A percentile compares a stretch with the other conserved stretches of the same genome.
Conservation (phyloP, 352 stramenopile species). For the Pythium monospermum region DNA sequence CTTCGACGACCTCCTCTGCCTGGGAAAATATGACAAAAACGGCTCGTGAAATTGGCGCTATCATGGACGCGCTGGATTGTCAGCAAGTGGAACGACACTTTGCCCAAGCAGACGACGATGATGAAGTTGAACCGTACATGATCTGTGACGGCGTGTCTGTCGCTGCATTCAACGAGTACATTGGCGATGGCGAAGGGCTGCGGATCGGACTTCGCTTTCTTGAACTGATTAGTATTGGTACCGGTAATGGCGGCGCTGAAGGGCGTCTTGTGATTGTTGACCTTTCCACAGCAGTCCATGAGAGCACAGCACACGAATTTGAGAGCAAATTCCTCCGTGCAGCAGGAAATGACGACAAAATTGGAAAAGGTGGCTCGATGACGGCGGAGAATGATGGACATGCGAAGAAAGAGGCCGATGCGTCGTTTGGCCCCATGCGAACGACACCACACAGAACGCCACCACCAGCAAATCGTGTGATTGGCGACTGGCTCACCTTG, state of each 20-base stretch:
- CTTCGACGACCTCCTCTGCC: too few relatives aligned
- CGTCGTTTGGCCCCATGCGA: slow-evolving; percentile 12
- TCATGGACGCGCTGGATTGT: too few relatives aligned
- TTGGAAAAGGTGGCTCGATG: slow-evolving; percentile 12
- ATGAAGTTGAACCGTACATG: too few relatives aligned
- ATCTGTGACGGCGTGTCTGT: slow-evolving; percentile 5
- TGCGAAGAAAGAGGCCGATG: slow-evolving; percentile 24
- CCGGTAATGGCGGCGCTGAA: too few relatives aligned
- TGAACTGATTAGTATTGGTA: too few relatives aligned
- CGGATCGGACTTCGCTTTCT: slow-evolving; percentile 4
- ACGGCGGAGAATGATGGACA: slow-evolving; percentile 3
- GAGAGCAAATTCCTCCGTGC: slow-evolving; percentile 4
- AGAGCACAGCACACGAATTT: slow-evolving; percentile 12
- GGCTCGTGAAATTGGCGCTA: too few relatives aligned
- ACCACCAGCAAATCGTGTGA: background rate
- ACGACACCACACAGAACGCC: slow-evolving; percentile 5
- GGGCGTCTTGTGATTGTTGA: slow-evolving; percentile 16
- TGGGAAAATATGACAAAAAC: too few relatives aligned
- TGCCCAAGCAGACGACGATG: too few relatives aligned
- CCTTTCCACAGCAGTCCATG: slow-evolving; percentile 14
- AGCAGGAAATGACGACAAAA: slow-evolving; percentile 10
- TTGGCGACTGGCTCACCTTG: slow-evolving; percentile 19
- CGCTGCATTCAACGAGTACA: slow-evolving; percentile 4
- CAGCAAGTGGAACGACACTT: too few relatives aligned
- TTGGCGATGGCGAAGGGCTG: slow-evolving; percentile 6